These are phyloP conservation scores for Talaromyces piceae DNA, from an alignment of 2,329 filamentous ascomycete species.

Conservation along the genomic window DNA sequence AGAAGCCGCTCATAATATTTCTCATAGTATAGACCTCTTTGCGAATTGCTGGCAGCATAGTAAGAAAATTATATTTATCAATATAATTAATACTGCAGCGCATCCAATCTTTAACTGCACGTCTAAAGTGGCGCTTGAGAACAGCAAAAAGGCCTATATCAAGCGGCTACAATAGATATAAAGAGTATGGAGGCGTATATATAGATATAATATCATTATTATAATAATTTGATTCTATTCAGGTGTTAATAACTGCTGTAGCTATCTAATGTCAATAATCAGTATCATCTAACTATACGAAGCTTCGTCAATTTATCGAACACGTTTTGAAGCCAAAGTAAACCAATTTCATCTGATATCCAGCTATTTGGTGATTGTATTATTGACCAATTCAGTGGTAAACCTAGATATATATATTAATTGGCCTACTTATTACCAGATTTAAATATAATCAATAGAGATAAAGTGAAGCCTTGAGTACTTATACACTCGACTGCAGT, in stretches of 20 bases:
- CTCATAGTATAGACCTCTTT: too few species aligned
- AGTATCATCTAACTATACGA: neutral
- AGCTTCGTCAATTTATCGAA: neutral
- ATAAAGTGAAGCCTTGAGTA: too few species aligned
- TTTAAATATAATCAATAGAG: conserved; percentile 5
- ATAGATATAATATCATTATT: too few species aligned
- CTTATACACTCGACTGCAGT: too few species aligned
- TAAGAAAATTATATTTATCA: too few species aligned
- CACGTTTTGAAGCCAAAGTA: neutral
- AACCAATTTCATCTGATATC: neutral
- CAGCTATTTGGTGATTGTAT: neutral
- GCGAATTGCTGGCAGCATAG: too few species aligned
- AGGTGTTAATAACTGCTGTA: too few species aligned
- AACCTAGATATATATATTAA: neutral
- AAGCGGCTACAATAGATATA: conserved; percentile 1
- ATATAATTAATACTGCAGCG: too few species aligned
- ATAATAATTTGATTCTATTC: too few species aligned
- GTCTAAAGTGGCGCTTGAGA: neutral
- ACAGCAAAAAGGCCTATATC: neutral
- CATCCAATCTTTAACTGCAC: conserved; percentile 1
- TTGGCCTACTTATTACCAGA: neutral
- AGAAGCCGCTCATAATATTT: neutral
- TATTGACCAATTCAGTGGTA: neutral
- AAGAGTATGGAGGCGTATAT: conserved; percentile 24
- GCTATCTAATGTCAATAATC: too few species aligned